A percentile compares a stretch with the other conserved stretches of the same genome.
phyloP scores from a whole-genome alignment of 805 yeast genomes.

The Torulaspora maleeae region DNA sequence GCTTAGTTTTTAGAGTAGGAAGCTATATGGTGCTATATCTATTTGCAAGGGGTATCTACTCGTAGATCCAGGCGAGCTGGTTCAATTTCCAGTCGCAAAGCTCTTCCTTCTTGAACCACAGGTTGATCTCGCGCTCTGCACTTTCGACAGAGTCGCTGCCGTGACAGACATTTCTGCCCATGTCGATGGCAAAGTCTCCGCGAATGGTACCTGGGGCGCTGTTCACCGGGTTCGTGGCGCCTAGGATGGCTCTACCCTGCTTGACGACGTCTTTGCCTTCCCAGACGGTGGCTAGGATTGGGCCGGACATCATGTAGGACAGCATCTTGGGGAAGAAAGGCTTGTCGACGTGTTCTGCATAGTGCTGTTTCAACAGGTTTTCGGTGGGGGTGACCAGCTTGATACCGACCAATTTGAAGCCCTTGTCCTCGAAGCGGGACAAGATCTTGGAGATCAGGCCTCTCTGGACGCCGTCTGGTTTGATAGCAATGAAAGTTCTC shows the following conservation, averaged over 20 bases:
- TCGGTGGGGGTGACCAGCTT: conserved; percentile 88
- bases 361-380: conserved; percentile 84
- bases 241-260: conserved; percentile 95
- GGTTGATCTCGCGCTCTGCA: conserved; percentile 90
- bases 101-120: conserved; percentile 99
- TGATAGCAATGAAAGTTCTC: conserved; percentile 89
- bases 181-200: conserved; percentile 97
- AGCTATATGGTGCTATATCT: neutral
- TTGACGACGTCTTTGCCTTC: conserved; percentile 99
- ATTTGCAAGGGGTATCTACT: conserved; percentile 43
- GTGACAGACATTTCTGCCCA: conserved; percentile 99
- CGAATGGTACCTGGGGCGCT: conserved; percentile 99
- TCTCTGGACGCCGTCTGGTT: conserved; percentile 99
- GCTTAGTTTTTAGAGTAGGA: neutral
- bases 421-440: conserved; percentile 93
- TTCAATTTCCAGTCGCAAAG: conserved; percentile 87
- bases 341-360: conserved; percentile 90
- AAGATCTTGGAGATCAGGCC: conserved; percentile 88
- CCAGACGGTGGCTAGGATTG: conserved; percentile 99
- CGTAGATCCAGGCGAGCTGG: conserved; percentile 87
- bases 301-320: conserved; percentile 97
- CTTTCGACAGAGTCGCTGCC: conserved; percentile 99
- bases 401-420: conserved; percentile 94
- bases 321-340: conserved; percentile 97
- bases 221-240: conserved; percentile 97